Conservation (phyloP, 768 basidiomycete species). For the Phylloporus sp. region DNA sequence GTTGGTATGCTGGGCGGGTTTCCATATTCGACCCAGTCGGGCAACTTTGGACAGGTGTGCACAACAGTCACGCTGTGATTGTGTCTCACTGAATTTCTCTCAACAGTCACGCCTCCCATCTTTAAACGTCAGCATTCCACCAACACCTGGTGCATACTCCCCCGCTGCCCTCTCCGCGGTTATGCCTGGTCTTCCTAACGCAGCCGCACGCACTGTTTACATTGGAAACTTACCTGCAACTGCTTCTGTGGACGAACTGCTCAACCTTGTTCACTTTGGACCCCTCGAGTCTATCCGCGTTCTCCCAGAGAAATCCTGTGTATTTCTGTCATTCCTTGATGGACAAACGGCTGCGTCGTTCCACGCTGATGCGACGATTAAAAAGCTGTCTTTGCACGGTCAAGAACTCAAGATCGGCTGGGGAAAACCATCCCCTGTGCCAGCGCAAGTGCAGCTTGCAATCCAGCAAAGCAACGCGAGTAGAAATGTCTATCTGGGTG, state of each 20-base stretch:
- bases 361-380: constrained; percentile 94
- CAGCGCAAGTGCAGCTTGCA: constrained; percentile 78
- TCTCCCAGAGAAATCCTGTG: constrained; percentile 94
- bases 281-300: constrained; percentile 94
- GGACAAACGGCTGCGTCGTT: constrained; percentile 91
- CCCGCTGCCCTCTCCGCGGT: constrained; percentile 76
- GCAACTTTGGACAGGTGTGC: constrained; percentile 61
- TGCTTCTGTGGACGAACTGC: constrained; percentile 95
- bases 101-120: constrained; percentile 56
- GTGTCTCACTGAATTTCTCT: constrained; percentile 37
- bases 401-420: constrained; percentile 99
- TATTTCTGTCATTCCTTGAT: constrained; percentile 97
- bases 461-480: constrained; percentile 92
- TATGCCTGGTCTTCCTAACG: constrained; percentile 54
- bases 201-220: constrained; percentile 87
- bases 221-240: constrained; percentile 94
- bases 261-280: constrained; percentile 97
- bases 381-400: constrained; percentile 88
- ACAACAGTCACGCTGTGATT: neutral
- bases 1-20: constrained; percentile 72
- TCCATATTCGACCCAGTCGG: constrained; percentile 69
- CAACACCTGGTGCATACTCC: constrained; percentile 70
- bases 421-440: constrained; percentile 92
- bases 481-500: constrained; percentile 94
- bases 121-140: constrained; percentile 63